Percentiles rank a stretch among this genome's conserved stretches.
These are phyloP conservation scores for Amanita thiersii DNA, from an alignment of 768 basidiomycete species.

Conservation along the genomic window DNA sequence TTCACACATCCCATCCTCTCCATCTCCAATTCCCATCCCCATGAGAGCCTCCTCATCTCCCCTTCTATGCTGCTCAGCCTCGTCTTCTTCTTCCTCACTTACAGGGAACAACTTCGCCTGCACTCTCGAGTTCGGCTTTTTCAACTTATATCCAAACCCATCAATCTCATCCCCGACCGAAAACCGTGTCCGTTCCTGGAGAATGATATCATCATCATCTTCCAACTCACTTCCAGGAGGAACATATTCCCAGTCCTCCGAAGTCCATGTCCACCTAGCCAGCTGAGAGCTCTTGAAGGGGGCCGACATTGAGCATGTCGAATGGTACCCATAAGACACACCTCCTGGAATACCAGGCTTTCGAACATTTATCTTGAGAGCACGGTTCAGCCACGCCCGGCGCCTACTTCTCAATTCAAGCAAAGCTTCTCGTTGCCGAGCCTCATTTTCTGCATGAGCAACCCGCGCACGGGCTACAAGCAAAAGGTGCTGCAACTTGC, in stretches of 20 bases:
- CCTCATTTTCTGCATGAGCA: constrained; percentile 28
- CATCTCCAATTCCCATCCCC: constrained; percentile 13
- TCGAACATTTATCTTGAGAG: constrained; percentile 18
- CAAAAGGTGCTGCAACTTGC: constrained; percentile 32
- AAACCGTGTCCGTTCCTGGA: constrained; percentile 1
- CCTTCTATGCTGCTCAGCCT: constrained; percentile 1
- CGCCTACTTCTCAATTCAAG: constrained; percentile 54
- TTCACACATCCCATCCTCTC: constrained; percentile 17
- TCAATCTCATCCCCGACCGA: background rate
- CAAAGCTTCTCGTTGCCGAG: constrained; percentile 30
- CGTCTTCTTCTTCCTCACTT: constrained; percentile 27
- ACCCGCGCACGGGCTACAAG: constrained; percentile 33
- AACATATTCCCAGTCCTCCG: constrained; percentile 24
- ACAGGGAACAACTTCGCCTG: constrained; percentile 30
- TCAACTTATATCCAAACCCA: constrained; percentile 6
- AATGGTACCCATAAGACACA: constrained; percentile 7
- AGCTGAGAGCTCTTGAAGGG: constrained; percentile 48
- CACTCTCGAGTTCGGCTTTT: constrained; percentile 12
- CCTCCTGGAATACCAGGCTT: background rate
- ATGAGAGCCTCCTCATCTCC: constrained; percentile 17
- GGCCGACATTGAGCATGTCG: constrained; percentile 37
- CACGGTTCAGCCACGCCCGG: constrained; percentile 58
- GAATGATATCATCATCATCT: constrained; percentile 2
- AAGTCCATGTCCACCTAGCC: constrained; percentile 27
- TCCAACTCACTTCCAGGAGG: background rate